A percentile compares a stretch with the other conserved stretches of the same genome.
These are phyloP conservation scores for Sporothrix euskadiensis DNA, from an alignment of 2,329 filamentous ascomycete species.

Conservation along the genomic window DNA sequence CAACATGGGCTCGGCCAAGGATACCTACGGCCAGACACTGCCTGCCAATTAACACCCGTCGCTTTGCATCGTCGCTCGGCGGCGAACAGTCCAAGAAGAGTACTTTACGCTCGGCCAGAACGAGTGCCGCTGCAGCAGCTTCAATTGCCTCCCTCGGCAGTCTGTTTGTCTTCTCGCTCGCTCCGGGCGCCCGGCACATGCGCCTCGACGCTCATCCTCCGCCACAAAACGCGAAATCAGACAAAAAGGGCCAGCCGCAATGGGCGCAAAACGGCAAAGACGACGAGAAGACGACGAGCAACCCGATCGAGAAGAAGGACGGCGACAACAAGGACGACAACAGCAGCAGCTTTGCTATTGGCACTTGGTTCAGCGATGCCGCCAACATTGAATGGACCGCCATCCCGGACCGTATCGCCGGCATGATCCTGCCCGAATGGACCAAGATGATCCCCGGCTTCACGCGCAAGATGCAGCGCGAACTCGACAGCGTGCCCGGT, in stretches of 20 bases:
- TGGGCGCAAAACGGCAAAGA: constrained; percentile 20
- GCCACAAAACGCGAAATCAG: background rate
- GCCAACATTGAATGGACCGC: constrained; percentile 57
- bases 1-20: background rate
- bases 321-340: constrained; percentile 43
- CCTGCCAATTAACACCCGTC: constrained; percentile 2
- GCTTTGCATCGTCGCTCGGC: background rate
- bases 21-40: background rate
- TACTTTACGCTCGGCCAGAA: background rate
- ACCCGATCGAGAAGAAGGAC: no score
- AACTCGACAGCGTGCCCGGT: constrained; percentile 83
- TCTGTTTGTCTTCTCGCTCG: constrained; percentile 18
- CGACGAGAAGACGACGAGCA: background rate
- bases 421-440: constrained; percentile 80
- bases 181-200: constrained; percentile 14
- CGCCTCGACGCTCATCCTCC: constrained; percentile 19
- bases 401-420: constrained; percentile 62
- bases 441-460: constrained; percentile 72
- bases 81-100: background rate
- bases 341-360: constrained; percentile 49
- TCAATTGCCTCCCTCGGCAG: constrained; percentile 19
- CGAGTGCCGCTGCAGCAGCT: background rate
- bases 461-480: constrained; percentile 78
- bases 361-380: constrained; percentile 55
- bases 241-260: background rate